Evolutionary conservation across 225 moss, liverwort and hornwort genomes (phyloP), one percentile per base, ranked within the genome.

Genomic region (Polytrichum commune): DNA sequence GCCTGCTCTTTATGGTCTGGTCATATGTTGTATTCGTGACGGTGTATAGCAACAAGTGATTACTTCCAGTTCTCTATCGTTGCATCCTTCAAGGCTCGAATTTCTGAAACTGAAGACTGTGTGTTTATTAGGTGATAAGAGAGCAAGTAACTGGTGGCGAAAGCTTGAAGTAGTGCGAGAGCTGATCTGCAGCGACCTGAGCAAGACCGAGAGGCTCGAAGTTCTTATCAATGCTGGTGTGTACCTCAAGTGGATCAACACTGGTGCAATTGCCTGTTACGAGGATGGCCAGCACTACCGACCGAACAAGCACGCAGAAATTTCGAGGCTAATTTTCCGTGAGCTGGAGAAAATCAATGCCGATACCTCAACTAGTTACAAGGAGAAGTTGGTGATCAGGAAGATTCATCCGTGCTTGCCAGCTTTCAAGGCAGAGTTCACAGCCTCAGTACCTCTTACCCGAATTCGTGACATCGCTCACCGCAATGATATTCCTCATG

Each of bases 161-260:
- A 96, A 92, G 83, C 71, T 96, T 75, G 96, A 90, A 58, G 83
- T 89, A 1, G 91, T 84, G 32, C 76, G 83, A 5, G 60, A 69
- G 3, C 75, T 93, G 66, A 67, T 96, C 56, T 86, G 79, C 6
- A 74, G 79, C 30, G 81, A 89, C 32, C 58, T 80, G 58, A 84
- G 73, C 8, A 81, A 64, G 26, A 75, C 84, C 33, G 80, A 93
- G 18, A 86, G 90, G 55, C 61, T 96, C 64, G 81, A 83, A 69
- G 54, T 79, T 9, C 82, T 96, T 13, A 85, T 93, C 1, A 86
- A 86, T 62, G 64, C 81, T 1, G 83, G 88, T 68, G 78, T 91
- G 46, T 96, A 96, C 72, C 72, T 96, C 25, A 96, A 93, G 82
- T 96, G 96, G 96, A 93, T 96, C 73, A 93, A 88, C 29, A 92